phyloP scores from a whole-genome alignment of 2,329 filamentous ascomycete species.

The Fusarium sororula region DNA sequence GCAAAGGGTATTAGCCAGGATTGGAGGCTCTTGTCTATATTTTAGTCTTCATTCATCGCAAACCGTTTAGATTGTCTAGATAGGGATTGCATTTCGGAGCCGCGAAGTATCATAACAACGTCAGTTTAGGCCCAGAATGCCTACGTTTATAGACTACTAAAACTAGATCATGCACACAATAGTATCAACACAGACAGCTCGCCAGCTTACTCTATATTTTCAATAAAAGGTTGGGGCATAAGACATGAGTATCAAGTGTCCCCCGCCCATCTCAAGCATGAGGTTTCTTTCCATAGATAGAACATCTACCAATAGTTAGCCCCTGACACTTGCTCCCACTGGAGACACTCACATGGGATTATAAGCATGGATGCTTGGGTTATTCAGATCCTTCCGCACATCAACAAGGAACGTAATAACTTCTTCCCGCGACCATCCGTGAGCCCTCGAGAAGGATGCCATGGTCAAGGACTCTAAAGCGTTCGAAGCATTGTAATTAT shows the following conservation, averaged over 20 bases:
- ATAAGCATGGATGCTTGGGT: conserved; percentile 17
- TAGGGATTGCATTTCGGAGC: accelerated
- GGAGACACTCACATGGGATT: conserved; percentile 9
- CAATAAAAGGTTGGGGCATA: accelerated
- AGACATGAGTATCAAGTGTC: accelerated
- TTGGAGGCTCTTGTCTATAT: background rate
- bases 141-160: accelerated
- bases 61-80: accelerated
- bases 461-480: conserved; percentile 14
- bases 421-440: conserved; percentile 19
- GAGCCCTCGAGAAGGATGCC: conserved; percentile 7
- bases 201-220: background rate
- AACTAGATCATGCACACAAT: accelerated
- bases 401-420: conserved; percentile 8
- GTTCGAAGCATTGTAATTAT: background rate
- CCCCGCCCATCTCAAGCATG: accelerated
- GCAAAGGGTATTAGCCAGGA: accelerated
- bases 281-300: background rate
- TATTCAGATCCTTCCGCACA: conserved; percentile 20
- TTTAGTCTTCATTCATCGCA: accelerated
- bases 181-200: accelerated
- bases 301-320: background rate
- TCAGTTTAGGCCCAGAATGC: accelerated
- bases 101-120: accelerated
- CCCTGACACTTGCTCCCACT: accelerated